Base-by-base conservation (phyloP, 2,329 filamentous ascomycete species). In the Colletotrichum tabaci region DNA sequence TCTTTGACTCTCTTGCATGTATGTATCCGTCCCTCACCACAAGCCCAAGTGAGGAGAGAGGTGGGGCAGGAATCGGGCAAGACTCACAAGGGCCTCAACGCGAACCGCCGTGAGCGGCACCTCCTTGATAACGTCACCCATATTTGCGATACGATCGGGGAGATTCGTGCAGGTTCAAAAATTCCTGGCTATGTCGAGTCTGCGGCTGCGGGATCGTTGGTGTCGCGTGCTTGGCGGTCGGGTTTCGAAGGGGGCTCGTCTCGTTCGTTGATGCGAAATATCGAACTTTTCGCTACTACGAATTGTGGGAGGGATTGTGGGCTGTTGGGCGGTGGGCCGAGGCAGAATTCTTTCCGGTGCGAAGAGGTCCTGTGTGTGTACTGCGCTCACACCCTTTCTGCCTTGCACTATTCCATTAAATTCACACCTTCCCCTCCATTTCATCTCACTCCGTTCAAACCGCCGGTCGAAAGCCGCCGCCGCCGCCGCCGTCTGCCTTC, bases 41-140 rank as follows among this genome's bases (percentile, higher is more conserved):
- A 75, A 75, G 71, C 77, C 73, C 71, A 73, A 72, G 75, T 63
- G 75, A 70, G 73, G 73, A 64, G 73, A 64, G 72, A 79, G 79
- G 81, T 81, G 82, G 81, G 80, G 80, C 78, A 79, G 73, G 72
- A 47, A 53, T 67, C 76, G 73, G 57, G 47, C 74, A 70, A 66
- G 55, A 84, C 91, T 82, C 89, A 97, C 96, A 88, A 98, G 88
- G 80, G 96, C 94, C 88, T 98, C 95, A 81, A 98, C 92, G 87
- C 97, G 94, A 79, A 98, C 94, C 84, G 94, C 89, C 88, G 92
- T 93, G 84, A 97, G 89, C 82, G 93, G 90, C 82, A 85, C 84
- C 82, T 94, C 91, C 86, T 91, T 93, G 74, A 81, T 77, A 78
- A 83, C 80, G 76, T 91, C 89, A 77, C 85, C 88, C 89, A 91